Conservation (phyloP, 1,284 basidiomycete genomes). For the Apiotrichum brassicae region DNA sequence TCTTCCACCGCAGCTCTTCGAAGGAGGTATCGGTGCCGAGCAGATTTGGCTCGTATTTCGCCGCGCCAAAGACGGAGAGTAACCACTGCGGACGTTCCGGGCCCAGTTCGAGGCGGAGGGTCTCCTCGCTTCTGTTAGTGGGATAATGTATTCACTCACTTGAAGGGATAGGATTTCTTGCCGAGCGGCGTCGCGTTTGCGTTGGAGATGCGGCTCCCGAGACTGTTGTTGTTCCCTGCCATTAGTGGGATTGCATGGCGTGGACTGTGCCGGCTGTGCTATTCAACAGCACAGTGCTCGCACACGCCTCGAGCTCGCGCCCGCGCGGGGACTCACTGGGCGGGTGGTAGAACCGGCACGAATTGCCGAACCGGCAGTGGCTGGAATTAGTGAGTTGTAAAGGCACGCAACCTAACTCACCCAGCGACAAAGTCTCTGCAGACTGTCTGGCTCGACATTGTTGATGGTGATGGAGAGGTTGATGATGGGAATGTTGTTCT, state of each 20-base stretch:
- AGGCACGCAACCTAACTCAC: constrained; percentile 16
- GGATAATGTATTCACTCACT: constrained; percentile 25
- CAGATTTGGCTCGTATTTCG: constrained; percentile 67
- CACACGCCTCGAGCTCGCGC: no score
- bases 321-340: constrained; percentile 11
- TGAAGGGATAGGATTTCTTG: constrained; percentile 28
- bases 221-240: constrained; percentile 7
- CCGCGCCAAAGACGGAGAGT: constrained; percentile 66
- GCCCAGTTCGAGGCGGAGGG: constrained; percentile 30
- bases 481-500: neutral
- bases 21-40: constrained; percentile 64
- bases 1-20: constrained; percentile 73
- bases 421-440: constrained; percentile 15
- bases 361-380: constrained; percentile 34
- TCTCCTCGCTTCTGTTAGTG: constrained; percentile 25
- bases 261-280: no score
- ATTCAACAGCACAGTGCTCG: no score
- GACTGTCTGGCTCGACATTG: constrained; percentile 5
- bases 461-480: neutral
- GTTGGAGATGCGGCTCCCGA: neutral
- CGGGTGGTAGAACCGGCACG: constrained; percentile 36
- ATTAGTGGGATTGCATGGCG: no score
- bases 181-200: constrained; percentile 23
- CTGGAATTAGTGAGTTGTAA: constrained; percentile 7
- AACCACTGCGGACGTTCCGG: constrained; percentile 62